These are phyloP conservation scores for Oryza punctata DNA, from an alignment of 176 grass and related monocot genomes.

Conservation along the genomic window DNA sequence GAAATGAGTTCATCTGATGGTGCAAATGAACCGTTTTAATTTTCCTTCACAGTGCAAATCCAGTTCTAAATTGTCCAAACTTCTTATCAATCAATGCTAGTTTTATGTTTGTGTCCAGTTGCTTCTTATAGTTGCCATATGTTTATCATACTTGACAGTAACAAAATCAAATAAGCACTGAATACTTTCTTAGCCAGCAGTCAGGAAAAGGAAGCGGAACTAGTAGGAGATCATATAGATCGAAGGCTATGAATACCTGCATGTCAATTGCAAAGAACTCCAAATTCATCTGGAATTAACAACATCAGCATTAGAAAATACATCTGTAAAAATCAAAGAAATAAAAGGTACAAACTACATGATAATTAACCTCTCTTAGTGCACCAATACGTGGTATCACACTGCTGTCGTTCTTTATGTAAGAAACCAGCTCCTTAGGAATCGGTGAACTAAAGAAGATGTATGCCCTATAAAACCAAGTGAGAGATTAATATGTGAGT, in stretches of 20 bases:
- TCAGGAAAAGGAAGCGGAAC: not conserved
- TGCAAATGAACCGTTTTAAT: not conserved
- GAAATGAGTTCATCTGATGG: conserved; percentile 24
- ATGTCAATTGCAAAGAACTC: conserved; percentile 94
- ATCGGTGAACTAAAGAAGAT: conserved; percentile 92
- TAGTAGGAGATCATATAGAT: not conserved
- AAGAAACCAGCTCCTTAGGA: conserved; percentile 80
- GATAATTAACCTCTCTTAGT: conserved; percentile 79
- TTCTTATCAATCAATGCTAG: not conserved
- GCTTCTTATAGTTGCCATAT: conserved; percentile 2
- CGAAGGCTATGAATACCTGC: conserved; percentile 66
- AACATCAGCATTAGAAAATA: conserved; percentile 28
- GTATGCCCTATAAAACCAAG: conserved; percentile 71
- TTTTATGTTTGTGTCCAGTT: conserved; percentile 14
- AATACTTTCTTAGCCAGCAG: conserved; percentile 1
- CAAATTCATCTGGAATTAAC: conserved; percentile 92
- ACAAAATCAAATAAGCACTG: conserved; percentile 10
- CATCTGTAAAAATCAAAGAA: not conserved
- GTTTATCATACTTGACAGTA: not conserved
- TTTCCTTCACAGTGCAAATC: conserved; percentile 22
- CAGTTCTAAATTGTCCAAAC: conserved; percentile 8
- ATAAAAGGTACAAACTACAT: conserved; percentile 12
- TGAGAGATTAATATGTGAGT: conserved; percentile 22
- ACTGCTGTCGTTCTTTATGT: conserved; percentile 94
- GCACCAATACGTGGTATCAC: conserved; percentile 93